phyloP scores from a whole-genome alignment of 805 yeast species.

The Kurtzmaniella cleridarum region DNA sequence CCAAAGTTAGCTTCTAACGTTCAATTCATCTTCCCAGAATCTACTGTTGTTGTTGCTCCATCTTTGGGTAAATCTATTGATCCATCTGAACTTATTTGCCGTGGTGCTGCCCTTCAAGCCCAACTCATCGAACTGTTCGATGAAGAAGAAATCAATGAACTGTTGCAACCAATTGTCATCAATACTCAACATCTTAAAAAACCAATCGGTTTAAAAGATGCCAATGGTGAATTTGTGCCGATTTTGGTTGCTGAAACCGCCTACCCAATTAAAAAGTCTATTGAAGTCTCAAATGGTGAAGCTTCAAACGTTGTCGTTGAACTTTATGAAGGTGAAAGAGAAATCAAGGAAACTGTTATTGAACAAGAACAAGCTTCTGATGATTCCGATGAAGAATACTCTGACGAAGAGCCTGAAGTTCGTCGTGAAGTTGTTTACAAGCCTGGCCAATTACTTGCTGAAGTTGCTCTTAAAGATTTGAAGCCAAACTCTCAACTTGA shows the following conservation, averaged over 20 bases:
- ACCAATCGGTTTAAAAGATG: constrained; percentile 79
- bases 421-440: constrained; percentile 67
- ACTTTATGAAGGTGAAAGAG: constrained; percentile 81
- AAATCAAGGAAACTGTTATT: constrained; percentile 73
- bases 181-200: constrained; percentile 82
- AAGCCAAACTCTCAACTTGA: constrained; percentile 64
- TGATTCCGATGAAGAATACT: constrained; percentile 41
- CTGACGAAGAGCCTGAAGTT: constrained; percentile 89
- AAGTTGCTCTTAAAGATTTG: constrained; percentile 68
- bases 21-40: constrained; percentile 72
- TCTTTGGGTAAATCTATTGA: constrained; percentile 71
- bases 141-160: constrained; percentile 75
- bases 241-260: constrained; percentile 81
- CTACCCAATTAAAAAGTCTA: constrained; percentile 77
- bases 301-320: constrained; percentile 57
- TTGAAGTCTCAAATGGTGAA: constrained; percentile 57
- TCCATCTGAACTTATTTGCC: constrained; percentile 85
- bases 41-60: constrained; percentile 73
- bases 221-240: constrained; percentile 66
- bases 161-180: constrained; percentile 75
- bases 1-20: constrained; percentile 84
- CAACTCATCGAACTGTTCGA: constrained; percentile 77
- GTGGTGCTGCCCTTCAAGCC: constrained; percentile 98
- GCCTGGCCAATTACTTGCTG: constrained; percentile 72
- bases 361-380: constrained; percentile 59